Evolutionary conservation across 257 asterid species (phyloP), one percentile per base, ranked within the genome.

Genomic region (Scutellaria galericulata): DNA sequence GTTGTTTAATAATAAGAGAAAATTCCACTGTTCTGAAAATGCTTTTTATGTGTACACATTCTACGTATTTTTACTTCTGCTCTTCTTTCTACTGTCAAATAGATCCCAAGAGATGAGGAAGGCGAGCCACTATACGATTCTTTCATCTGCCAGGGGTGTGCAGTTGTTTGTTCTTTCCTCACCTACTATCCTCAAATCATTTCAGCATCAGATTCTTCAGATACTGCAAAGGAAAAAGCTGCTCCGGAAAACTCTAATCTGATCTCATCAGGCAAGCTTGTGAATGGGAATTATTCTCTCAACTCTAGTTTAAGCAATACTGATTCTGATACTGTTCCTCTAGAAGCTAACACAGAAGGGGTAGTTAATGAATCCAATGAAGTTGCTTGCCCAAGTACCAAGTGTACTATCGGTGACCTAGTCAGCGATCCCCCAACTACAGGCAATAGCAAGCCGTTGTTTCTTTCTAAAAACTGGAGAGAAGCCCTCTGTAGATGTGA

Each of bases 41-140:
- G 42, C 13, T 41, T 9, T 7, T 51, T 2, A 1, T 27, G 63
- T 11, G 9, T 72, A 18, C 14, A 40, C 14, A 10, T 44, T 6
- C 52, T 20, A 10, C 40, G 24, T 64, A 46, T 22, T 12, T 31
- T 12, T 11, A 37, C 50, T 56, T n/a, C 55, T 51, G 6, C 63
- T 69, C 7, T 71, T 53, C 9, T 71, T 61, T 44, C 7, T n/a
- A 7, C 64, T 57, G 68, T 81, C 11, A 31, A 31, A 31, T 31
- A 91, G 97, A 73, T 91, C 73, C 96, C 98, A 42, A 86, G 90
- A 80, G 97, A 91, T 46, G 97, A 89, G 68, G 96, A 89, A 44
- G 97, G 95, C 68, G 97, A 83, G 80, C 97, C 96, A 75, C 83
- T 84, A 0, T 91, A 85, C 48, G 97, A 90, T 77, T 98, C 90